These are phyloP conservation scores for Fusarium phyllophilum DNA, from an alignment of 2,329 filamentous ascomycete species.

Conservation along the genomic window DNA sequence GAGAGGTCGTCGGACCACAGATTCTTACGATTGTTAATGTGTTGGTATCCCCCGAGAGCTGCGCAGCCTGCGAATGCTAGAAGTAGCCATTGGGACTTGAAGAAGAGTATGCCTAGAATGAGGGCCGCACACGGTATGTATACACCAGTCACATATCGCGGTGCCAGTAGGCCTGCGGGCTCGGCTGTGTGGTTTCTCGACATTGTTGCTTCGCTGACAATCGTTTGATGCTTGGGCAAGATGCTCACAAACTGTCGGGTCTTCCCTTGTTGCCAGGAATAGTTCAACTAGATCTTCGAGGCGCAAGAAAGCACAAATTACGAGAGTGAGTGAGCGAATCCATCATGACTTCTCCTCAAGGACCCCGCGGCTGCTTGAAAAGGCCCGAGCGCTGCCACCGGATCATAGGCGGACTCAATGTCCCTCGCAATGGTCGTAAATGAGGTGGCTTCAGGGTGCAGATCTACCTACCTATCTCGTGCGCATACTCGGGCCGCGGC, in stretches of 20 bases:
- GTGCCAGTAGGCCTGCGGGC: background rate
- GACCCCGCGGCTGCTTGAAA: background rate
- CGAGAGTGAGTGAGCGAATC: background rate
- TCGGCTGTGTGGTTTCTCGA: background rate
- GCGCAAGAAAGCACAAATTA: background rate
- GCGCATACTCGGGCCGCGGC: background rate
- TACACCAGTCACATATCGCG: background rate
- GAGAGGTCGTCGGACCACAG: too few relatives aligned
- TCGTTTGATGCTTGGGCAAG: background rate
- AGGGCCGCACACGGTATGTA: background rate
- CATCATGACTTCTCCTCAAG: background rate
- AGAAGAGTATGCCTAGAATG: background rate
- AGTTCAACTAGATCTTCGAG: background rate
- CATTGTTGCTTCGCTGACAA: background rate
- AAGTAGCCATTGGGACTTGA: background rate
- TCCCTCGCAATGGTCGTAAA: background rate
- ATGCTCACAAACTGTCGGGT: background rate
- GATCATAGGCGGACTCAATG: background rate
- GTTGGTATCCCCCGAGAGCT: background rate
- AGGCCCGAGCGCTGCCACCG: background rate
- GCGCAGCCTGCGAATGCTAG: background rate
- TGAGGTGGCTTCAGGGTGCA: background rate
- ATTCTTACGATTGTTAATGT: background rate
- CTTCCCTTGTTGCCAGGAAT: background rate
- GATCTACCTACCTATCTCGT: background rate